Percentiles rank a stretch among this genome's conserved stretches.
Evolutionary conservation across 2,329 filamentous ascomycete species (phyloP).

Genomic region (Aspergillus piperis): DNA sequence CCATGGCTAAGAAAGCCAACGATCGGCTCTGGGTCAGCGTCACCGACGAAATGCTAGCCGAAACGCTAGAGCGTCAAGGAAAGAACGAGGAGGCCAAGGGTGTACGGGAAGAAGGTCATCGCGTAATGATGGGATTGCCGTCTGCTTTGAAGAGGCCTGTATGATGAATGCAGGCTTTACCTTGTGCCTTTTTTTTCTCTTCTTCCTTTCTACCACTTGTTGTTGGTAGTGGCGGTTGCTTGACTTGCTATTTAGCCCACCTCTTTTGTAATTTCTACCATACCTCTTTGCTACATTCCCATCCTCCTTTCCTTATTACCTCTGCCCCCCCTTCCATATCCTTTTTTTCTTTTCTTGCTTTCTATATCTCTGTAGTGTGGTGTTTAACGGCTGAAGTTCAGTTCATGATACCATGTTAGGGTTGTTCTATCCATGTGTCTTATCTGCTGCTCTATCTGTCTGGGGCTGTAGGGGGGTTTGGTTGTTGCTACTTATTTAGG

Average conservation of each 20-base stretch:
- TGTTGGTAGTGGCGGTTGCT: not conserved
- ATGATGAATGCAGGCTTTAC: too few relatives aligned
- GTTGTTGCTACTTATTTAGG: not conserved
- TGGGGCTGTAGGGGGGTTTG: not conserved
- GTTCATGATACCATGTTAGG: slow-evolving; percentile 37
- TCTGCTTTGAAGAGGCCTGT: slow-evolving; percentile 35
- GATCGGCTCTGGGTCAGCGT: slow-evolving; percentile 79
- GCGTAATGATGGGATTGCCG: slow-evolving; percentile 41
- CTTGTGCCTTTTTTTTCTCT: not conserved
- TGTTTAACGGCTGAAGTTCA: slow-evolving; percentile 22
- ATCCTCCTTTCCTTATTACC: not conserved
- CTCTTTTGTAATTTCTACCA: not conserved
- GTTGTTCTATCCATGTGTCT: slow-evolving; percentile 10
- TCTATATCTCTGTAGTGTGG: slow-evolving; percentile 7
- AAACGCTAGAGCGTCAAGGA: slow-evolving; percentile 73
- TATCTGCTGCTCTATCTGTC: not conserved
- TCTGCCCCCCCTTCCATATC: not conserved
- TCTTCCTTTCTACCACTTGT: slow-evolving; percentile 8
- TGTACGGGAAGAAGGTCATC: slow-evolving; percentile 49
- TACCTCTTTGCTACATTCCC: not conserved
- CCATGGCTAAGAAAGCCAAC: slow-evolving; percentile 68
- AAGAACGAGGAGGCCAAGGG: slow-evolving; percentile 55
- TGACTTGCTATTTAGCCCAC: not conserved
- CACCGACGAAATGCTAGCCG: slow-evolving; percentile 73
- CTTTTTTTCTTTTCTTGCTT: slow-evolving; percentile 6